phyloP scores from a whole-genome alignment of 2,329 filamentous ascomycete genomes.

The Trichoderma endophyticum region DNA sequence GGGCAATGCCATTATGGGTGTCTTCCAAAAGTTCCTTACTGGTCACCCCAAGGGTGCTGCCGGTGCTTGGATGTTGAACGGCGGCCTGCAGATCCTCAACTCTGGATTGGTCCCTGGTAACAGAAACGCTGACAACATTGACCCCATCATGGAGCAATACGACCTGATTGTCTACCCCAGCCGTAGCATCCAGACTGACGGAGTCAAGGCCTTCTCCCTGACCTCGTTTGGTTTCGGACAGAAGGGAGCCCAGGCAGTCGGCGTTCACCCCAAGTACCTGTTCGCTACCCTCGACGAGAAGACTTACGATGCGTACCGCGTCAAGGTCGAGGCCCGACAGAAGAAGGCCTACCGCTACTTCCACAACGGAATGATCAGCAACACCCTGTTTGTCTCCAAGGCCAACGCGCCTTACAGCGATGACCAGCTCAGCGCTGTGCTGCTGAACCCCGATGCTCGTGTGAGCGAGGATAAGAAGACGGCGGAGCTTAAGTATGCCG shows the following conservation, averaged over 20 bases:
- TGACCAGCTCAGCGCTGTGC: constrained; percentile 78
- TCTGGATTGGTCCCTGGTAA: constrained; percentile 92
- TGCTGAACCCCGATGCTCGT: constrained; percentile 90
- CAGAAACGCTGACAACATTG: constrained; percentile 96
- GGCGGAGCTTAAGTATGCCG: constrained; percentile 69
- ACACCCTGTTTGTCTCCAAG: constrained; percentile 96
- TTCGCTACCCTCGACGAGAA: constrained; percentile 89
- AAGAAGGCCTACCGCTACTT: constrained; percentile 99
- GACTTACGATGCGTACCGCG: constrained; percentile 76
- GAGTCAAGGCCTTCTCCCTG: constrained; percentile 96
- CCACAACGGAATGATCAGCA: constrained; percentile 98
- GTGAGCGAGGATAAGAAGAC: constrained; percentile 85
- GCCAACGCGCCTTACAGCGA: constrained; percentile 85
- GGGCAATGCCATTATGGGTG: constrained; percentile 92
- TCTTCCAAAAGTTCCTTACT: constrained; percentile 99
- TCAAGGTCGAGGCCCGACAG: constrained; percentile 87
- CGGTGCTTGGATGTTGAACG: constrained; percentile 99
- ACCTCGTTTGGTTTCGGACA: constrained; percentile 99
- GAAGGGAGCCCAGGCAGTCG: constrained; percentile 96
- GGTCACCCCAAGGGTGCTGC: constrained; percentile 99
- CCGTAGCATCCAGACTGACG: constrained; percentile 92
- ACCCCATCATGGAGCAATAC: constrained; percentile 94
- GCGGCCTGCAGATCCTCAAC: constrained; percentile 92
- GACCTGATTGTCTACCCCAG: constrained; percentile 98
- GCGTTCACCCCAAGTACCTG: constrained; percentile 94